Evolutionary conservation across 1,284 basidiomycete species (phyloP), one percentile per base, ranked within the genome.

Genomic region (Ceratobasidium sp.): DNA sequence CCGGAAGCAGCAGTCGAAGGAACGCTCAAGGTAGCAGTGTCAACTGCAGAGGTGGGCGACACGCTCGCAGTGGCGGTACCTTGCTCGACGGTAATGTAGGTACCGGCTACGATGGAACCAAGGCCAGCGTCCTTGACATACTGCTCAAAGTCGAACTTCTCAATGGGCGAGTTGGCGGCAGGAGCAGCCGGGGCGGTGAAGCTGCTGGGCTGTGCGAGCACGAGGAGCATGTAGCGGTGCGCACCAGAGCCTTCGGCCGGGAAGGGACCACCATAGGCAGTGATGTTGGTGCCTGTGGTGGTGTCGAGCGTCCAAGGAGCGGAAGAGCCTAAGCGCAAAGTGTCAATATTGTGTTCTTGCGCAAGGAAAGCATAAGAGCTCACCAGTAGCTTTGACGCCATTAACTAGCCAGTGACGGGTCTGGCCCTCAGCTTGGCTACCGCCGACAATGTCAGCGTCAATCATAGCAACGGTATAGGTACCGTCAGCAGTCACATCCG

Each of bases 381-480:
- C 77, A 85, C 89, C 84, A 37, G 83, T 81, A 68, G 93, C 80
- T 13, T 86, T 87, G 28, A 88, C 90, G 53, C 87, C 85, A 82
- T 94, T 94, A 79, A 90, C 89, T 65, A 95, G 89, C 93, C 93
- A 95, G 85, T 95, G 94, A 78, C 92, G 89, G 75, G 89, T 92
- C 79, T 89, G 88, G 26, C 88, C 89, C 11, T 83, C 82, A 54
- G 85, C 82, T 76, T 89, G 84, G 79, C 91, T 86, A 47, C 86
- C 82, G 54, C 91, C 91, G 54, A 90, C 89, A 39, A 87, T 81
- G 77, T 89, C 89, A 20, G 91, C 91, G 80, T 94, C 93, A 47
- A 90, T 87, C 90, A 94, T 91, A 45, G 87, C 84, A 63, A 94
- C 80, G n/a, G 92, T 93, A 83, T 87, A 92, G 47, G 82, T 86